Evolutionary conservation across 169 alveolate genomes (phyloP), one percentile per base, ranked within the genome.

Genomic region (Babesia divergens): DNA sequence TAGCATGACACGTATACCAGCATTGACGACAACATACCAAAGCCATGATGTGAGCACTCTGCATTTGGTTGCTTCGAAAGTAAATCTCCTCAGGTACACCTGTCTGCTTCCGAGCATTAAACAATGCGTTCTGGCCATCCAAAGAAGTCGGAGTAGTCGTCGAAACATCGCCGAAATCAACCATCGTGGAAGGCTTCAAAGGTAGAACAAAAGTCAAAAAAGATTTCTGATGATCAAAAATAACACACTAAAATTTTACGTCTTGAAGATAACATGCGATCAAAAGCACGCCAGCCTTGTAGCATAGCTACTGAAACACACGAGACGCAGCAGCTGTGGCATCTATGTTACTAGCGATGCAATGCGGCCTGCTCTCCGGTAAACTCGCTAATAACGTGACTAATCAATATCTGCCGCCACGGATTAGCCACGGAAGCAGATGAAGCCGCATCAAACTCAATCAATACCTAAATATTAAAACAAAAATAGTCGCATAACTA

Each of bases 1-100:
- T 55, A 55, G 32, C n/a, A n/a, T n/a, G n/a, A n/a, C n/a, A 13
- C 16, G n/a, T 1, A 22, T 16, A 2, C 18, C 14, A 1, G 66
- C n/a, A 37, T 3, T 2, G 14, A 35, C 37, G 9, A 1, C 7
- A 43, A 60, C 64, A 13, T 66, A 76, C 86, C 74, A 77, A 53
- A 0, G 86, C 86, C 65, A 62, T 66, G 0, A 67, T 77, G 47
- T 77, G 86, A n/a, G 84, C 8, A n/a, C 24, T 24, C 29, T 49
- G 72, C 72, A 62, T 62, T 28, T 44, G 35, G 29, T 47, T 44
- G 8, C 49, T 52, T 2, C 35, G 40, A 29, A 62, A 44, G 37
- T 59, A 46, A 18, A 62, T 29, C 37, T n/a, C 24, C 31, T 38
- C 52, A 34, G 29, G 37, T 43, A 22, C 13, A 26, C 35, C 1